A percentile compares a stretch with the other conserved stretches of the same genome.
These are phyloP conservation scores for Alternaria sp. DNA, from an alignment of 2,329 filamentous ascomycete genomes.

Conservation along the genomic window DNA sequence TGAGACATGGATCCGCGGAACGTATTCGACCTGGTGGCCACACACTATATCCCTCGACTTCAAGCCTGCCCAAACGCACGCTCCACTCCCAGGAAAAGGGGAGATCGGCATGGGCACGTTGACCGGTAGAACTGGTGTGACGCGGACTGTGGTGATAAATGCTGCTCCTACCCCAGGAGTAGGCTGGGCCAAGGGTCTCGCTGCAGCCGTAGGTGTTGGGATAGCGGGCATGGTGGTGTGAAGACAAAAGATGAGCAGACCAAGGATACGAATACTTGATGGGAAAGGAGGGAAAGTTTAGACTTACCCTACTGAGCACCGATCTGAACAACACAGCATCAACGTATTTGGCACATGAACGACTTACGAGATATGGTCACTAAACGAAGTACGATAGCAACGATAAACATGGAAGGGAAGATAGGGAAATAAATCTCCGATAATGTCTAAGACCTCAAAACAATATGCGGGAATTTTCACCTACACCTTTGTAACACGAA, in stretches of 20 bases:
- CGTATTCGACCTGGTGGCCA: slow-evolving; percentile 45
- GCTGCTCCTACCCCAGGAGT: slow-evolving; percentile 33
- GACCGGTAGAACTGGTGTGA: slow-evolving; percentile 40
- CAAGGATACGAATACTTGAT: neutral
- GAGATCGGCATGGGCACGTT: slow-evolving; percentile 49
- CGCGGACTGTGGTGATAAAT: slow-evolving; percentile 37
- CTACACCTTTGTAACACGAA: neutral
- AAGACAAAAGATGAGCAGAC: neutral
- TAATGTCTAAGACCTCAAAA: neutral
- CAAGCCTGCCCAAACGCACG: slow-evolving; percentile 26
- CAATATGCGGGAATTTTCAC: neutral
- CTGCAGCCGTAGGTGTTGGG: slow-evolving; percentile 36
- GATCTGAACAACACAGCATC: slow-evolving; percentile 5
- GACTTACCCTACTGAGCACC: neutral
- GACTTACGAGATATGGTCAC: slow-evolving; percentile 9
- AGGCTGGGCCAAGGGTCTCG: slow-evolving; percentile 29
- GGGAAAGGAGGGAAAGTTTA: neutral
- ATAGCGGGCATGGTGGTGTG: slow-evolving; percentile 32
- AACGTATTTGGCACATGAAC: slow-evolving; percentile 4
- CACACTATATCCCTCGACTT: slow-evolving; percentile 42
- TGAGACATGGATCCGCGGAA: slow-evolving; percentile 41
- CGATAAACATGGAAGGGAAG: neutral
- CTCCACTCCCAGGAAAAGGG: slow-evolving; percentile 40
- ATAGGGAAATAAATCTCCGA: neutral
- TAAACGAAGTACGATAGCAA: slow-evolving; percentile 9